Base-by-base conservation (phyloP, 441 rosid species). In the Biscutella laevigata region DNA sequence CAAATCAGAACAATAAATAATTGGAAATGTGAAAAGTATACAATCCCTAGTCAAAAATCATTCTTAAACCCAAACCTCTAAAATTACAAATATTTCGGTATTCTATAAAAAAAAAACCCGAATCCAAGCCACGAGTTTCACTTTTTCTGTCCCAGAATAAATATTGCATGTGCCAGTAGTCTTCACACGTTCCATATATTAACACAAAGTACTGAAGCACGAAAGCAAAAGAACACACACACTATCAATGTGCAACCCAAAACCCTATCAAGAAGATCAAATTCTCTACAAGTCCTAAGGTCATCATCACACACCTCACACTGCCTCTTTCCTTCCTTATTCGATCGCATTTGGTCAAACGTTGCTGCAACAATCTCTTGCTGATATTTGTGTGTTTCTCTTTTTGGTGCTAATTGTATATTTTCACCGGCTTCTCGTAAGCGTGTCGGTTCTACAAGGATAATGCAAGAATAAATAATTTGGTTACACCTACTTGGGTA, bases 391-490 rank as follows among this genome's bases (percentile, higher is more conserved):
- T 28, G 41, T 15, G 33, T 34, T 26, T 24, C 6, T 19, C 7
- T 7, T 12, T 4, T 6, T 22, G 6, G 24, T 10, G 48, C 80
- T 68, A 79, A 44, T 73, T 74, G 74, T 70, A 74, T 71, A 82
- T 82, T 68, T 76, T 79, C 56, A 82, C 84, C 10, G 89, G 76
- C 72, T 77, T 82, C 74, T 77, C 82, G 5, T 58, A 74, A 3
- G 86, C 53, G 53, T 79, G 80, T 50, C 84, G 89, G 47, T 76
- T 77, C 89, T 82, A 80, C 76, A 75, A 67, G 48, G 15, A 47
- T 48, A 56, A 22, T 3, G 38, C 21, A 22, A 12, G 6, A 12
- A 22, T 19, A 19, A 12, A 6, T 3, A 4, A 29, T 15, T 34
- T 14, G 14, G 13, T 33, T 53, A 37, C 27, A 43, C 28, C 22